Base-by-base conservation (phyloP, 495 filamentous ascomycete genomes). In the Penicillium soppii region DNA sequence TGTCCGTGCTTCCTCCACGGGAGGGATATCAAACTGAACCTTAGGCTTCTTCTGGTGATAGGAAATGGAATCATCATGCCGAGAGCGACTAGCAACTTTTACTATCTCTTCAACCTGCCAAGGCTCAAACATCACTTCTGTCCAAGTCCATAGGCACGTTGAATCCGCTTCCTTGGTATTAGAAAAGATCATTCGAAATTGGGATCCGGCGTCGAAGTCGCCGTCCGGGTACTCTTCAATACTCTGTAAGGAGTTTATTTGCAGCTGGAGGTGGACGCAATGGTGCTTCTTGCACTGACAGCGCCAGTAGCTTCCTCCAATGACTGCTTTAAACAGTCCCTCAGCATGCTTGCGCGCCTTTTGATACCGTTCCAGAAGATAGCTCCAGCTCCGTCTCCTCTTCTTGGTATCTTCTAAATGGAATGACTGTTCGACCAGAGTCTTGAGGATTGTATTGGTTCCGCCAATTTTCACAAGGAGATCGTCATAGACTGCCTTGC, bases 31-130 rank as follows among this genome's bases (percentile, higher is more conserved):
- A 12, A 41, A 35, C 6, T 20, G 36, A 12, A 33, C 37, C 15
- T 19, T 33, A 16, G 47, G 19, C 25, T 21, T 50, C 10, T 15
- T 21, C 3, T 22, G 35, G 5, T 8, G 8, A 9, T 38, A 8
- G 8, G 17, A 22, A 25, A 17, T 32, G 25, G 3, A 17, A 21
- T 17, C n/a, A 13, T 8, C 38, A 41, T 41, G 21, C 15, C 15
- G 38, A 41, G 25, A 29, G 15, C n/a, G n/a, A n/a, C 25, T 45
- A 6, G 16, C 1, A 7, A 23, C 23, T 47, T 42, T 52, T 52
- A 35, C 37, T 16, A 46, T 51, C 57, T 43, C 50, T 61, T 59
- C 55, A 50, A 30, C 16, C 15, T 23, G 47, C 37, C 23, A 42
- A 15, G 22, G 40, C 40, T 58, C 41, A 7, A 50, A 58, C 7